Base-by-base conservation (phyloP, 768 basidiomycete genomes). In the Hemileccinum impolitum region DNA sequence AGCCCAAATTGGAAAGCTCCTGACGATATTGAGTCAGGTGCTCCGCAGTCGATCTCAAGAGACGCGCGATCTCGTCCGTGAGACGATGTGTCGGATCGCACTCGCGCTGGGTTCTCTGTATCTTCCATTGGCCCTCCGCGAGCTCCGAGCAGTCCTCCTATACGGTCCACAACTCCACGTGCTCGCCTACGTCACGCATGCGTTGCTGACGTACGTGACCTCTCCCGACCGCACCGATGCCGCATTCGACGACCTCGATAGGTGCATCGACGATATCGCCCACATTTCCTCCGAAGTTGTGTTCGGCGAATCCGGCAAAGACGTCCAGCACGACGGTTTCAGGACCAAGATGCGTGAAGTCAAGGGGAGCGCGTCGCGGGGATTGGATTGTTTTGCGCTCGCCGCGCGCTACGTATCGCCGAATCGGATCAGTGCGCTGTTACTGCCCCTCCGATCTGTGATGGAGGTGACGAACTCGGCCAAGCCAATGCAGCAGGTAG, bases 151-250 rank as follows among this genome's bases (percentile, higher is more conserved):
- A 0, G 91, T 94, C 1, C 79, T 99, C 25, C 60, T 82, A 31
- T 88, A 94, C 17, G 96, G 96, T 6, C 95, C 96, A 1, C 95
- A 98, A 47, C 78, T 97, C 0, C 95, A 99, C 64, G 82, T 98
- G 15, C 75, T 97, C 26, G 94, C 94, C 1, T 88, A 85, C 53
- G 84, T 85, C 2, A 78, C 80, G 0, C 94, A 99, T 58, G 79
- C 90, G 0, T 69, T 98, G 17, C 73, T 98, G 32, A 78, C 84
- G n/a, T 81, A 90, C 48, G 77, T 94, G 39, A 93, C 91, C 0
- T 73, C 81, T 0, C 74, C 75, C 0, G 80, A 84, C 5, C 55
- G 55, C 12, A 69, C 80, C 60, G 69, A 77, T 26, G 62, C 72
- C 2, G 59, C 64, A 0, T 90, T 94, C 62, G 64, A 70, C 34